Evolutionary conservation across 148 eudicot genomes (phyloP), one percentile per base, ranked within the genome.

Genomic region (Salicornia ramosissima): DNA sequence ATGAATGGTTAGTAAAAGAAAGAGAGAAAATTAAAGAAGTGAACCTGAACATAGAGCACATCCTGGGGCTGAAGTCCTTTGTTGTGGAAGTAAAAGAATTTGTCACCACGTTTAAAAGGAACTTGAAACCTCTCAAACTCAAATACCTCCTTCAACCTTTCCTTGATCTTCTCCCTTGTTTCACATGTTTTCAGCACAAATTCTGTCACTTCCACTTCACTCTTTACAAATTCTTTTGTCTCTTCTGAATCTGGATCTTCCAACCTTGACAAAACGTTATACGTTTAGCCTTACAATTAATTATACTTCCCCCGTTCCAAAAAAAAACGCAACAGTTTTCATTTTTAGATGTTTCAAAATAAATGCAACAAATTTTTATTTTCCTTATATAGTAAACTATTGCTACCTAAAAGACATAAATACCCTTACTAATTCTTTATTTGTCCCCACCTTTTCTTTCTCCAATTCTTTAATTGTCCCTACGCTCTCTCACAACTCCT

Each of bases 241-340:
- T 94, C 98, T 29, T 82, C 83, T 13, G 91, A 84, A 59, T 90
- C 97, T 4, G 95, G 88, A 74, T 90, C 96, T 73, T 94, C 98
- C 47, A 94, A 81, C 98, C 98, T 93, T 26, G 1, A 68, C 7
- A 33, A 72, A 16, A 26, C 16, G n/a, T n/a, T n/a, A n/a, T n/a
- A n/a, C n/a, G n/a, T n/a, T n/a, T n/a, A n/a, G n/a, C n/a, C n/a
- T n/a, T n/a, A n/a, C n/a, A n/a, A n/a, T n/a, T n/a, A n/a, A n/a
- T n/a, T n/a, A n/a, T n/a, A n/a, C n/a, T n/a, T n/a, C n/a, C n/a
- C n/a, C n/a, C n/a, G n/a, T n/a, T n/a, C n/a, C n/a, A n/a, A n/a
- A n/a, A n/a, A n/a, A n/a, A n/a, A n/a, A n/a, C n/a, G n/a, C n/a
- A n/a, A n/a, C n/a, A n/a, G n/a, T n/a, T n/a, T n/a, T n/a, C n/a